These are phyloP conservation scores for Suillus placidus DNA, from an alignment of 768 basidiomycete genomes.

Conservation along the genomic window DNA sequence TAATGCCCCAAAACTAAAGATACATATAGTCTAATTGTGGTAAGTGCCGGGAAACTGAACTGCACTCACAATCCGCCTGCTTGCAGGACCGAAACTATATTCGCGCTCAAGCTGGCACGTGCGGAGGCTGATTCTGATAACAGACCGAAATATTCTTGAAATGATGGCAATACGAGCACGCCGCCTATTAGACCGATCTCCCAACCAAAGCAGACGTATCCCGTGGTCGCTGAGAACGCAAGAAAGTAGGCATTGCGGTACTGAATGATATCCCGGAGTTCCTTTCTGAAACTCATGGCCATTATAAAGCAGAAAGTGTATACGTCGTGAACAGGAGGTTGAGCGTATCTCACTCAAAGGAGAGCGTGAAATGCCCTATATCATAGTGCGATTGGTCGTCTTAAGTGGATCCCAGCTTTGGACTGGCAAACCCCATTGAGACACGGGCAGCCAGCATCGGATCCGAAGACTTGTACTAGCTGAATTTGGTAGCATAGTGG, in stretches of 20 bases:
- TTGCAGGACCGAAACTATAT: conserved; percentile 41
- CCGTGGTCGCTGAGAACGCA: conserved; percentile 36
- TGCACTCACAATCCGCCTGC: conserved; percentile 37
- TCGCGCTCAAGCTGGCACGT: conserved; percentile 34
- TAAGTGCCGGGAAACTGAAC: not conserved
- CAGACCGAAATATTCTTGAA: conserved; percentile 38
- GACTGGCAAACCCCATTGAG: not conserved
- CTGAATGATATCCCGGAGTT: conserved; percentile 22
- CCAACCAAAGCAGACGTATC: conserved; percentile 40
- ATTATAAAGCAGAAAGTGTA: conserved; percentile 9
- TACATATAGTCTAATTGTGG: not conserved
- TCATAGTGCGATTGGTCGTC: not conserved
- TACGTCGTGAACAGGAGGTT: not conserved
- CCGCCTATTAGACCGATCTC: conserved; percentile 41
- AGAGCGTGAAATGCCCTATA: not conserved
- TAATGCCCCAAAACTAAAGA: conserved; percentile 32
- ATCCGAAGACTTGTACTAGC: too few species aligned
- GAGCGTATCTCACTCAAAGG: not conserved
- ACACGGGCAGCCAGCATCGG: not conserved
- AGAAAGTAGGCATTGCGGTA: conserved; percentile 39
- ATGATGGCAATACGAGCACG: conserved; percentile 37
- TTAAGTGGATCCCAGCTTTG: not conserved
- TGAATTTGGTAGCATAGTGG: too few species aligned
- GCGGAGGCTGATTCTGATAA: conserved; percentile 28
- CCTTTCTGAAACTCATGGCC: conserved; percentile 20